A percentile compares a stretch with the other conserved stretches of the same genome.
Evolutionary conservation across 73 alveolate genomes (phyloP).

Genomic region (Paramecium primaurelia): DNA sequence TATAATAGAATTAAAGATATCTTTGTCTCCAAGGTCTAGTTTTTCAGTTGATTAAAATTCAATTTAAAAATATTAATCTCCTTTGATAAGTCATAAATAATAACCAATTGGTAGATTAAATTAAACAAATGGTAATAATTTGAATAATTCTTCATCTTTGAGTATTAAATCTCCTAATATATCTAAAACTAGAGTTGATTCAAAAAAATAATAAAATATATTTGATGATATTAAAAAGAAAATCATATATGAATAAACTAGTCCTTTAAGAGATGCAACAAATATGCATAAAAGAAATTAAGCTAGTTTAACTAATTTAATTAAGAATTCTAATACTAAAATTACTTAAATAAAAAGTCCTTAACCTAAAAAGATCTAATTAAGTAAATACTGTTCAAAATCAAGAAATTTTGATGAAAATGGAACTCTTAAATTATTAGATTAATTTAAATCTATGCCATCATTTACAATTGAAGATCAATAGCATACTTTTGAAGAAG

Average conservation of each 20-base stretch:
- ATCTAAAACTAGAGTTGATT: not conserved
- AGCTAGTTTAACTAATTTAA: not conserved
- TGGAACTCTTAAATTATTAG: not conserved
- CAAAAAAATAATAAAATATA: not conserved
- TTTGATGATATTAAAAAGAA: slow-evolving; percentile 36
- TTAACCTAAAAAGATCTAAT: not conserved
- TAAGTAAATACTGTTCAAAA: slow-evolving; percentile 28
- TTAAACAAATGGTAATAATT: not conserved
- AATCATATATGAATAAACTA: not conserved
- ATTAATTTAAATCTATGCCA: slow-evolving; percentile 39
- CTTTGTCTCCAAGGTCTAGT: slow-evolving; percentile 28
- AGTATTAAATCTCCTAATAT: slow-evolving; percentile 33
- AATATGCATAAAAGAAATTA: slow-evolving; percentile 13
- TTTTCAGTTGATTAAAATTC: slow-evolving; percentile 16
- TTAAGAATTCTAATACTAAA: not conserved
- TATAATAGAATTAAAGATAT: not conserved
- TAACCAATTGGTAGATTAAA: not conserved
- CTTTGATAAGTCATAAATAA: not conserved
- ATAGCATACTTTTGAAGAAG: not conserved
- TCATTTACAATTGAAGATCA: slow-evolving; percentile 24
- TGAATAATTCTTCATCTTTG: not conserved
- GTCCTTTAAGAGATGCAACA: slow-evolving; percentile 45
- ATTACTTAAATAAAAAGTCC: not conserved
- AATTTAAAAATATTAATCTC: slow-evolving; percentile 31
- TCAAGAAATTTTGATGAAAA: slow-evolving; percentile 38